Percentiles rank a stretch among this genome's conserved stretches.
Conservation (phyloP, 257 asterid genomes). For the Solanum dulcamara region DNA sequence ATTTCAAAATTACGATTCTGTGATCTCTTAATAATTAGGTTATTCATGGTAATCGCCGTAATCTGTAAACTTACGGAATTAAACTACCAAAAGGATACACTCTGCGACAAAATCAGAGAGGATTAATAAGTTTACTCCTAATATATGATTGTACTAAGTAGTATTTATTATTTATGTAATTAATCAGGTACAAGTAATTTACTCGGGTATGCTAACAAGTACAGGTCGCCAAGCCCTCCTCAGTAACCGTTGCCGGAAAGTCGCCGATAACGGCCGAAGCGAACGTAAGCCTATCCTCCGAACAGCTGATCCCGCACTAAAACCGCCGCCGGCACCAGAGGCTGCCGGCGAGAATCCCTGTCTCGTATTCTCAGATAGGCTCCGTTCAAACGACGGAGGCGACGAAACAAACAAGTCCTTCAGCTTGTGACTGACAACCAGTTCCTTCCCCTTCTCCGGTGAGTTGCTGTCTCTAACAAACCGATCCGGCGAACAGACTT, state of each 20-base stretch:
- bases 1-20: neutral
- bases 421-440: constrained; percentile 33
- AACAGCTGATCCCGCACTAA: constrained; percentile 7
- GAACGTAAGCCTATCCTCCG: constrained; percentile 31
- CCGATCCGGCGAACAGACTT: constrained; percentile 24
- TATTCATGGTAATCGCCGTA: neutral
- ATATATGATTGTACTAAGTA: neutral
- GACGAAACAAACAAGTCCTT: constrained; percentile 55
- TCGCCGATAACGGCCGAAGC: constrained; percentile 66
- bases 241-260: constrained; percentile 74
- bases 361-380: constrained; percentile 30
- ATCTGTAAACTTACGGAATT: neutral
- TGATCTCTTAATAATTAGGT: neutral
- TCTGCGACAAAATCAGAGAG: neutral
- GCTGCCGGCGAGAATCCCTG: constrained; percentile 25
- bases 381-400: constrained; percentile 52
- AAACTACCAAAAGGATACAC: neutral
- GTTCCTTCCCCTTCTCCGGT: constrained; percentile 21
- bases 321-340: neutral
- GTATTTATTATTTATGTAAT: neutral
- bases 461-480: constrained; percentile 6
- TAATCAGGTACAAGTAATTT: neutral
- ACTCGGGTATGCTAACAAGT: constrained; percentile 71
- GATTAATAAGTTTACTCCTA: neutral
- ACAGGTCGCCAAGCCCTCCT: constrained; percentile 91